Percentiles rank a stretch among this genome's conserved stretches.
Evolutionary conservation across 345 rosid genomes (phyloP).

Genomic region (Citrus sp.): DNA sequence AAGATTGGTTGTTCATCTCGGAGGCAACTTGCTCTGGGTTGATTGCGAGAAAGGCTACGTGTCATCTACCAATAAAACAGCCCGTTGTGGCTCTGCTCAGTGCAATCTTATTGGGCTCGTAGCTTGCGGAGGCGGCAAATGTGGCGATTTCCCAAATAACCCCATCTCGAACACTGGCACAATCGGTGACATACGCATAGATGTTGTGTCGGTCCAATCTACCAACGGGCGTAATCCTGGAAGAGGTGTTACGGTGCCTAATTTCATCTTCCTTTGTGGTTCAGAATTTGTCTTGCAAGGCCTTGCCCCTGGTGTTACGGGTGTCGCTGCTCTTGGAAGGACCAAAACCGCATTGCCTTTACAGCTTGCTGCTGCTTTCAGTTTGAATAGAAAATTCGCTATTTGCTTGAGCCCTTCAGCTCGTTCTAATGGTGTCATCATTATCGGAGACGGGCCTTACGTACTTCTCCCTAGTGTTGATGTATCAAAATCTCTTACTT

Average conservation of each 20-base stretch:
- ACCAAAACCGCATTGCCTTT: conserved; percentile 3
- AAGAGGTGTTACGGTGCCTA: conserved; percentile 14
- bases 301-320: conserved; percentile 15
- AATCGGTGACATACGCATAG: conserved; percentile 19
- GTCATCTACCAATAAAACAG: conserved; percentile 27
- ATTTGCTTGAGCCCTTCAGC: conserved; percentile 25
- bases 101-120: conserved; percentile 18
- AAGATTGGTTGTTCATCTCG: conserved; percentile 28
- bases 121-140: conserved; percentile 24
- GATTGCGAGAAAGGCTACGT: conserved; percentile 27
- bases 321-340: conserved; percentile 23
- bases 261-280: conserved; percentile 14
- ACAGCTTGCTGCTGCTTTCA: conserved; percentile 19
- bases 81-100: conserved; percentile 21
- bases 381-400: conserved; percentile 18
- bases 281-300: conserved; percentile 4
- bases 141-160: conserved; percentile 23
- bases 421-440: conserved; percentile 20
- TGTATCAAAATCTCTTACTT: conserved; percentile 24
- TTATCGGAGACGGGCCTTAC: conserved; percentile 32
- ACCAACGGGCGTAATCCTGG: conserved; percentile 30
- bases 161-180: conserved; percentile 9
- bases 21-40: conserved; percentile 33
- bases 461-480: conserved; percentile 19
- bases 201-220: conserved; percentile 19